Conservation (phyloP, 2,329 filamentous ascomycete species). For the Didymella keratinophila region DNA sequence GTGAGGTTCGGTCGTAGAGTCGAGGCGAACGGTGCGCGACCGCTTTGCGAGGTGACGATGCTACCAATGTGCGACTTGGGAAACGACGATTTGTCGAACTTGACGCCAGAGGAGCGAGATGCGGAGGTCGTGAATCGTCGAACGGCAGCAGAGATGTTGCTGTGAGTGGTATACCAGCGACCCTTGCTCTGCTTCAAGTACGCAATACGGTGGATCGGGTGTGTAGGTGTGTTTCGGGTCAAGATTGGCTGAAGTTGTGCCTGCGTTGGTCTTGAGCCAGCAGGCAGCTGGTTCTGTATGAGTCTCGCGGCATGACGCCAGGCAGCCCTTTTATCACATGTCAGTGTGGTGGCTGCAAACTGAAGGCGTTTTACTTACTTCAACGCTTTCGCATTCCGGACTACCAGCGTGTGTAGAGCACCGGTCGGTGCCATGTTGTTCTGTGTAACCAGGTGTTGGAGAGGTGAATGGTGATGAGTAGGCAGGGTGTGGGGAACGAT, state of each 20-base stretch:
- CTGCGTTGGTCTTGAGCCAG: slow-evolving; percentile 53
- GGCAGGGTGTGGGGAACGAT: slow-evolving; percentile 28
- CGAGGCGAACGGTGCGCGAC: slow-evolving; percentile 84
- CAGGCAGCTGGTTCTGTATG: slow-evolving; percentile 55
- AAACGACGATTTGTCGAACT: slow-evolving; percentile 61
- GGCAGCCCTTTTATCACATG: slow-evolving; percentile 50
- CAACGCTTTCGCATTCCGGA: slow-evolving; percentile 52
- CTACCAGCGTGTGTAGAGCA: slow-evolving; percentile 52
- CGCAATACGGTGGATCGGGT: slow-evolving; percentile 68
- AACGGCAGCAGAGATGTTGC: slow-evolving; percentile 53
- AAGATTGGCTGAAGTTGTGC: slow-evolving; percentile 66
- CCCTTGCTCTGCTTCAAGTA: slow-evolving; percentile 70
- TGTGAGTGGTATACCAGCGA: slow-evolving; percentile 68
- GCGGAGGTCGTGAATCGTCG: slow-evolving; percentile 63
- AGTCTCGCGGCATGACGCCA: slow-evolving; percentile 58
- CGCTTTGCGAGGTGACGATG: slow-evolving; percentile 69
- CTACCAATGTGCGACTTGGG: slow-evolving; percentile 64
- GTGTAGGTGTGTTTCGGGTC: slow-evolving; percentile 63
- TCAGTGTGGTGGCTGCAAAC: slow-evolving; percentile 22
- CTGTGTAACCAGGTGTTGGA: slow-evolving; percentile 28
- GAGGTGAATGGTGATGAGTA: slow-evolving; percentile 18
- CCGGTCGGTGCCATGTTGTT: slow-evolving; percentile 48
- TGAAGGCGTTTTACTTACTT: slow-evolving; percentile 38
- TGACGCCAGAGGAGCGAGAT: slow-evolving; percentile 48
- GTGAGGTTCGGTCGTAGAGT: slow-evolving; percentile 92